Evolutionary conservation across 805 yeast species (phyloP).

Genomic region (Jamesozyma gamospora): DNA sequence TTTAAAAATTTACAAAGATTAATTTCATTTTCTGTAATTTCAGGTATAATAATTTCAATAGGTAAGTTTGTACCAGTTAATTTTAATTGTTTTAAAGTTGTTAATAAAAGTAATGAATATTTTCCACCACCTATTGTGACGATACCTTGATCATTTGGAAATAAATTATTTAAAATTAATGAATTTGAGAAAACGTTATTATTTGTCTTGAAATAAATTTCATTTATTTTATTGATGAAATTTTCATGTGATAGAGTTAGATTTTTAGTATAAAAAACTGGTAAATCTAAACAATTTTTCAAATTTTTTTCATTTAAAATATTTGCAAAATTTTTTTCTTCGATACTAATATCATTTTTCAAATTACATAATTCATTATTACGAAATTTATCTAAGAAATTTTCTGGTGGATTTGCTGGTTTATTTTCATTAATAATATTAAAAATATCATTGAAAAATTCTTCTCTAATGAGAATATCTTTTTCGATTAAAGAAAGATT

Average conservation of each 20-base stretch:
- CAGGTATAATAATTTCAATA: conserved; percentile 73
- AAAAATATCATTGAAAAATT: not conserved
- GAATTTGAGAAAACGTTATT: too few species aligned
- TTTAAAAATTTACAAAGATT: conserved; percentile 53
- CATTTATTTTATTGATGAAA: too few species aligned
- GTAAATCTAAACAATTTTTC: conserved; percentile 17
- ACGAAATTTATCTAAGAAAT: not conserved
- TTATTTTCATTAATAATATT: not conserved
- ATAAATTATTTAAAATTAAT: not conserved
- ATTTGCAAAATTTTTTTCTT: conserved; percentile 11
- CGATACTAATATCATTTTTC: conserved; percentile 15
- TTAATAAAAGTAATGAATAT: conserved; percentile 51
- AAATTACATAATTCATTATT: conserved; percentile 11
- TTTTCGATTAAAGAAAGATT: too few species aligned
- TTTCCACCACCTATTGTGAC: conserved; percentile 67
- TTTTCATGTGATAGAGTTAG: too few species aligned
- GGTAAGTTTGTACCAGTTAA: conserved; percentile 61
- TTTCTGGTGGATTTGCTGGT: conserved; percentile 2
- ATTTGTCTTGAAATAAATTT: too few species aligned
- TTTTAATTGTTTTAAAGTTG: conserved; percentile 48
- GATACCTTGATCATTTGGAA: conserved; percentile 37
- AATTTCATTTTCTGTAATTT: conserved; percentile 53
- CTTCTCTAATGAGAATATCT: not conserved
- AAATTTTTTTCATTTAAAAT: conserved; percentile 14
- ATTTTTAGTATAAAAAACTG: too few species aligned